phyloP scores from a whole-genome alignment of 179 eudicot genomes.

The Vitellaria paradoxa region DNA sequence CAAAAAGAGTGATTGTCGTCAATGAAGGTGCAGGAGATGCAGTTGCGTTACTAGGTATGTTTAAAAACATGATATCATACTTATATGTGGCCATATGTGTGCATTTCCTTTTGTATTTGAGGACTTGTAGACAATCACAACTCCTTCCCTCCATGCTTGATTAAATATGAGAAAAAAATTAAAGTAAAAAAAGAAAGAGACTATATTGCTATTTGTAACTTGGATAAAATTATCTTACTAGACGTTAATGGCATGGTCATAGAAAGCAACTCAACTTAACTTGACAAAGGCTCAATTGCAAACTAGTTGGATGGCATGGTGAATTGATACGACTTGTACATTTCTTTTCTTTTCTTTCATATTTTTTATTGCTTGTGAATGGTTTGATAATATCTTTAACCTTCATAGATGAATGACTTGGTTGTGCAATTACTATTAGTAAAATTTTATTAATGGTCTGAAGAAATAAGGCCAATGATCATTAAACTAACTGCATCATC shows the following conservation, averaged over 20 bases:
- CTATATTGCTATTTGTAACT: background rate
- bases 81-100: background rate
- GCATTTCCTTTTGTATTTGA: background rate
- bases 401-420: background rate
- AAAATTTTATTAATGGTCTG: background rate
- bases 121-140: background rate
- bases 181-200: background rate
- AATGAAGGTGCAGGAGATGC: conserved; percentile 96
- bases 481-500: too few relatives aligned
- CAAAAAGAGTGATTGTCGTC: conserved; percentile 56
- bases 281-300: too few relatives aligned
- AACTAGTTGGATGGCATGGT: background rate
- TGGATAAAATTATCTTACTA: background rate
- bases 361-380: background rate
- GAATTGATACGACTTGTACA: background rate
- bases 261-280: too few relatives aligned
- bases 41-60: conserved; percentile 70
- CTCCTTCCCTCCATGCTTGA: background rate
- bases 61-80: background rate
- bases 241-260: background rate
- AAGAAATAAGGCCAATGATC: background rate
- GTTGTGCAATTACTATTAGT: background rate
- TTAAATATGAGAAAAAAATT: background rate
- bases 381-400: background rate
- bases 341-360: background rate